Base-by-base conservation (phyloP, 2,329 filamentous ascomycete species). In the Lasiodiplodia hormozganensis region DNA sequence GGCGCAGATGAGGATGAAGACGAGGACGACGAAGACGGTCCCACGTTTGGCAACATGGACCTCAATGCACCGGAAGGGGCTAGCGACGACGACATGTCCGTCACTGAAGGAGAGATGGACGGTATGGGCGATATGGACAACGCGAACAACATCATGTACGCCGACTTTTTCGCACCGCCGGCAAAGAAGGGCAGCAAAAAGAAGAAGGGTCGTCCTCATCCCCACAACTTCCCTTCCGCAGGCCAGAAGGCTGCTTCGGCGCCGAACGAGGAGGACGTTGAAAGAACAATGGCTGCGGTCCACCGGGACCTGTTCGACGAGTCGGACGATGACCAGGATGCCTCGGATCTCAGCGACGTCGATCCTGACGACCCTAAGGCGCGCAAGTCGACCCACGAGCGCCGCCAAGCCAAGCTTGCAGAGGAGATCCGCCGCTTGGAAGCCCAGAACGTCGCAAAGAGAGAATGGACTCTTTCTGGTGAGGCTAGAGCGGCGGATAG, bases 401-500 rank as follows among this genome's bases (percentile, higher is more conserved):
- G 93, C 65, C 87, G 92, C 70, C 93, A 95, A 79, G 93, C 93
- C 66, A 94, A 93, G 74, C 86, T 98, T 56, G 89, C 89, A 6
- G 92, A 96, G 76, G 93, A 98, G 78, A 99, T 99, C 72, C 92
- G 94, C 71, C 90, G 91, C 69, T 88, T 99, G 21, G 96, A 99
- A 84, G 89, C 92, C 4, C 93, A 90, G 34, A 95, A 94, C 67
- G 90, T 98, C 0, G 91, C 92, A 36, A 96, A 97, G 81, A 90
- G 94, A 69, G 89, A 95, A 75, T 99, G 96, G 96, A 92, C 92
- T 21, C 83, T 98, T 65, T 87, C 91, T 11, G 96, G 96, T 76
- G 96, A 99, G 84, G 94, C 94, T 4, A 87, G 89, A 60, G 95
- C 93, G 1, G 85, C 85, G 0, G 93, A 96, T 73, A 88, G 96